Conservation (phyloP, 177 flowering plant genomes). For the Vitis hybrid region DNA sequence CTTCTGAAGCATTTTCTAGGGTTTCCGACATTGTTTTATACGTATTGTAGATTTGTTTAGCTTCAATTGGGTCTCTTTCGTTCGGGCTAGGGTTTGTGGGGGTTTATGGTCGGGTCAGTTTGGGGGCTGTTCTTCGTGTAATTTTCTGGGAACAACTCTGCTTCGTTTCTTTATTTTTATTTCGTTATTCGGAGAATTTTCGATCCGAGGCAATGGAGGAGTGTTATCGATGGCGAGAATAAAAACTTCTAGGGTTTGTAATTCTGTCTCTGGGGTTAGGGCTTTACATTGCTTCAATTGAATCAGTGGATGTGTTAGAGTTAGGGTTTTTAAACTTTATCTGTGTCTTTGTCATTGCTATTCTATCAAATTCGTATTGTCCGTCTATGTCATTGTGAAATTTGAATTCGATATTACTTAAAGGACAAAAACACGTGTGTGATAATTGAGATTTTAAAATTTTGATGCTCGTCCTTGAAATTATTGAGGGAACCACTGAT, state of each 20-base stretch:
- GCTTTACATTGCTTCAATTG: background rate
- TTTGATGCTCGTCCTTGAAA: no score
- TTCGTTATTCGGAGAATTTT: background rate
- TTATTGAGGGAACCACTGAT: no score
- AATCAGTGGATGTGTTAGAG: background rate
- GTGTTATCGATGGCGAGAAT: background rate
- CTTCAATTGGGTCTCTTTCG: constrained; percentile 7
- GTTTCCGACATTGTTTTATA: constrained; percentile 5
- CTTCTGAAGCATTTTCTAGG: constrained; percentile 17
- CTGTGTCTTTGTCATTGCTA: no score
- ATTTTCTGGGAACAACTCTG: no score
- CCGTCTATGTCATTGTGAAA: no score
- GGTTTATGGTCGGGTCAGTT: background rate
- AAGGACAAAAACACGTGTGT: no score
- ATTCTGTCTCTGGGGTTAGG: background rate
- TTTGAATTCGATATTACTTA: no score
- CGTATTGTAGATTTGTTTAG: background rate
- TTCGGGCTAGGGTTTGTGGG: constrained; percentile 16
- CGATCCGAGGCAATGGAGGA: background rate
- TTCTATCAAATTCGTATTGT: no score
- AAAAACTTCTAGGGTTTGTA: no score
- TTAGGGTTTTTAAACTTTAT: no score
- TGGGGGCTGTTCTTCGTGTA: background rate
- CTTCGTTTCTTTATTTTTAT: background rate
- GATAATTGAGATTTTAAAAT: no score